Percentiles rank a stretch among this genome's conserved stretches.
These are phyloP conservation scores for Glycine soja DNA, from an alignment of 306 rosid species.

Conservation along the genomic window DNA sequence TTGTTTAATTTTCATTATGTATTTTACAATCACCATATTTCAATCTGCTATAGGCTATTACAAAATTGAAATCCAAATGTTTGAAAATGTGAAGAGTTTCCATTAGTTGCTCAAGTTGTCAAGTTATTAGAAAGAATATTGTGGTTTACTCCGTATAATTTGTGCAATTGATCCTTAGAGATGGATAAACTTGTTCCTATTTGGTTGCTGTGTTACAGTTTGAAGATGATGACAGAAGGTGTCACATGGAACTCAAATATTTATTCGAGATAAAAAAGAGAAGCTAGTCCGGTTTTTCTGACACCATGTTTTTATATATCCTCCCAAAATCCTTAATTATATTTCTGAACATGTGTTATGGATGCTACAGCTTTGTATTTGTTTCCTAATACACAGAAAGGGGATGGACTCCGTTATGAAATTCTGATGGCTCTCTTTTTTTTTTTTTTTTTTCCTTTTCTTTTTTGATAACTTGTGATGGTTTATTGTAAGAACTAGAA, in stretches of 20 bases:
- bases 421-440: neutral
- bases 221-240: constrained; percentile 60
- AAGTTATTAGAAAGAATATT: neutral
- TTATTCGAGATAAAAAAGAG: constrained; percentile 56
- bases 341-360: constrained; percentile 6
- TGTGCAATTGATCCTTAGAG: constrained; percentile 4
- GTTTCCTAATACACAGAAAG: constrained; percentile 26
- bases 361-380: constrained; percentile 28
- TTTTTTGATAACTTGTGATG: too few species aligned
- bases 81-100: constrained; percentile 30
- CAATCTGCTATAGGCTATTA: constrained; percentile 15
- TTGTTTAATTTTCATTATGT: neutral
- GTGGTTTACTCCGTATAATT: neutral
- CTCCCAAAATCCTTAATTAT: neutral
- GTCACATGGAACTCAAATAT: constrained; percentile 60
- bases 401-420: neutral
- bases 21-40: constrained; percentile 10
- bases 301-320: neutral
- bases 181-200: constrained; percentile 24
- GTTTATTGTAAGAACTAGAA: too few species aligned
- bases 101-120: neutral
- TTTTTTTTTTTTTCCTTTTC: too few species aligned
- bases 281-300: constrained; percentile 41
- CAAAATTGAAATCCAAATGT: constrained; percentile 13
- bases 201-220: constrained; percentile 47